These are phyloP conservation scores for Nitzschia palea DNA, from an alignment of 108 stramenopile species.

Conservation along the genomic window DNA sequence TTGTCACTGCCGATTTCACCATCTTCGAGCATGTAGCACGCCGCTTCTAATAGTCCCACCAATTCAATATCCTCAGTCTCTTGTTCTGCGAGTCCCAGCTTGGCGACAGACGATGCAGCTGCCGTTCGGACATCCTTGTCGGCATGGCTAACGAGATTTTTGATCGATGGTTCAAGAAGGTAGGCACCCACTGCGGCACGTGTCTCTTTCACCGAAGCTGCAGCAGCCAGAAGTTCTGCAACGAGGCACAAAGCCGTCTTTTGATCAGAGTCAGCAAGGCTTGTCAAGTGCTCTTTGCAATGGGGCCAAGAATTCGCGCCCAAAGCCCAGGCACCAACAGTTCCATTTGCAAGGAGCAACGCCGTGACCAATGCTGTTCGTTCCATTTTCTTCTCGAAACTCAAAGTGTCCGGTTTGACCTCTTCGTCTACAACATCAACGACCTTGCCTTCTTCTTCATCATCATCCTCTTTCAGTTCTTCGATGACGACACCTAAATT, in stretches of 20 bases:
- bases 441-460: constrained; percentile 42
- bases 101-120: constrained; percentile 83
- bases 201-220: constrained; percentile 67
- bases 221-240: constrained; percentile 74
- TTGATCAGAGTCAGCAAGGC: constrained; percentile 60
- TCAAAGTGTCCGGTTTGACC: background rate
- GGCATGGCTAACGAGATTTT: constrained; percentile 49
- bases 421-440: constrained; percentile 26
- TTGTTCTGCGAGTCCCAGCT: constrained; percentile 75
- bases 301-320: constrained; percentile 57
- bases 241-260: constrained; percentile 76
- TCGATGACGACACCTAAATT: constrained; percentile 54
- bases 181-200: constrained; percentile 54
- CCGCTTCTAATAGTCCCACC: constrained; percentile 72
- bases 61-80: constrained; percentile 73
- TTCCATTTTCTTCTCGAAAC: constrained; percentile 54
- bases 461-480: constrained; percentile 62
- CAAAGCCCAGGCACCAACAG: constrained; percentile 76
- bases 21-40: constrained; percentile 73
- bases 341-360: constrained; percentile 59
- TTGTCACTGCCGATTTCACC: constrained; percentile 31
- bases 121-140: constrained; percentile 79
- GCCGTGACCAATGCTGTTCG: constrained; percentile 64
- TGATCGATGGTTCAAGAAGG: constrained; percentile 55
- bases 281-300: constrained; percentile 42